Percentiles rank a stretch among this genome's conserved stretches.
These are phyloP conservation scores for Psidium friedrichsthalianum DNA, from an alignment of 345 rosid species.

Conservation along the genomic window DNA sequence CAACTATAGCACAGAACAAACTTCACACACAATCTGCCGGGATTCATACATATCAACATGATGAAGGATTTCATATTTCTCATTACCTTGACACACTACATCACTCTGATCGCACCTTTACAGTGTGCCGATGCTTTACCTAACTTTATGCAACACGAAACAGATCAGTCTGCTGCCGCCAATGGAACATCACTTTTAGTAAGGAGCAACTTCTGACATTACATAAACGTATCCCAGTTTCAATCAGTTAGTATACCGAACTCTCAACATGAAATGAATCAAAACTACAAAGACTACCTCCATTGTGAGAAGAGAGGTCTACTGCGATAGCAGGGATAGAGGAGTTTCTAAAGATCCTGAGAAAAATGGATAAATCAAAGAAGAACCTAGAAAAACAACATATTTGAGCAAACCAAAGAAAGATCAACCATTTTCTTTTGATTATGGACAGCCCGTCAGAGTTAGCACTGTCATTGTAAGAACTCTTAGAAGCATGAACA, in stretches of 20 bases:
- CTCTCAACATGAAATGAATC: not conserved
- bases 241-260: not conserved
- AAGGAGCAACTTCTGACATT: not conserved
- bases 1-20: slow-evolving; percentile 35
- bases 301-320: not conserved
- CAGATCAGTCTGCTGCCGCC: not conserved
- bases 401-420: not conserved
- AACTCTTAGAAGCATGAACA: not conserved
- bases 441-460: not conserved
- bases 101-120: slow-evolving; percentile 58
- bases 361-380: not conserved
- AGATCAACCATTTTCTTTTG: not conserved
- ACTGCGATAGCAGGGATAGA: not conserved
- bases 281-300: not conserved
- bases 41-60: not conserved
- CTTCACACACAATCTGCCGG: slow-evolving; percentile 14
- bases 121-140: slow-evolving; percentile 78
- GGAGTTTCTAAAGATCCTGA: not conserved
- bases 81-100: slow-evolving; percentile 85
- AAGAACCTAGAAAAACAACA: not conserved
- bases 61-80: slow-evolving; percentile 1
- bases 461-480: not conserved
- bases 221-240: not conserved
- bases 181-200: not conserved
- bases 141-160: slow-evolving; percentile 15